These are phyloP conservation scores for Fagopyrum esculentum DNA, from an alignment of 148 eudicot genomes.

Conservation along the genomic window DNA sequence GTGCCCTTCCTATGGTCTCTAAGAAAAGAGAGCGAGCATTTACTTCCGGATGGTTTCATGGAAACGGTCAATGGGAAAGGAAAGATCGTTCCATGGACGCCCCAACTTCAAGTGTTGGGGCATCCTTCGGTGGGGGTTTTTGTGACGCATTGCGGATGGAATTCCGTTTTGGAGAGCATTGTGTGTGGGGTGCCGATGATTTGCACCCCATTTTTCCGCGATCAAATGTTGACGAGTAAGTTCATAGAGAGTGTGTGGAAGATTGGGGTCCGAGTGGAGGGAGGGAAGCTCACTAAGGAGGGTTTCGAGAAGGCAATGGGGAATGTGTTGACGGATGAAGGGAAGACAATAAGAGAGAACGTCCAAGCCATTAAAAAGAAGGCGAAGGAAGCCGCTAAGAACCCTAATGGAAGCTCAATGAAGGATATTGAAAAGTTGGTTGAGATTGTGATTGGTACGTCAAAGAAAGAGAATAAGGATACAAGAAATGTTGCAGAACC, in stretches of 20 bases:
- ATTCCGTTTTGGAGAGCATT: constrained; percentile 60
- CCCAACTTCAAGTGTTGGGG: constrained; percentile 44
- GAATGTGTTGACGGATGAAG: constrained; percentile 28
- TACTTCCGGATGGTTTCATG: constrained; percentile 37
- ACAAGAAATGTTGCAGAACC: neutral
- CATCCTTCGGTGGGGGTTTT: constrained; percentile 48
- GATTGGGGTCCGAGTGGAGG: constrained; percentile 41
- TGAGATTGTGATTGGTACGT: neutral
- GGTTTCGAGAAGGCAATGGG: constrained; percentile 24
- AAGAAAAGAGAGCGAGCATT: constrained; percentile 16
- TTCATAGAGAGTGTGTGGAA: constrained; percentile 38
- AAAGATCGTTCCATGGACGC: constrained; percentile 65
- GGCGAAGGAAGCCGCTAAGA: constrained; percentile 27
- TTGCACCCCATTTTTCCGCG: constrained; percentile 60
- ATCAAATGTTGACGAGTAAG: constrained; percentile 41
- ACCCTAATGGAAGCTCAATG: constrained; percentile 31
- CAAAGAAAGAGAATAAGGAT: constrained; percentile 3
- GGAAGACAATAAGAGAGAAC: constrained; percentile 24
- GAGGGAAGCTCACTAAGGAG: constrained; percentile 30
- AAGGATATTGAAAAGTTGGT: constrained; percentile 26
- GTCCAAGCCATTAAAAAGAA: constrained; percentile 21
- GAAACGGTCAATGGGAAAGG: constrained; percentile 23
- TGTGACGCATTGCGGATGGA: constrained; percentile 78
- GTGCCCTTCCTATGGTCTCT: constrained; percentile 69
- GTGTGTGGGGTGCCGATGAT: constrained; percentile 55